Evolutionary conservation across 768 basidiomycete species (phyloP).

Genomic region (Termitomyces sp.): DNA sequence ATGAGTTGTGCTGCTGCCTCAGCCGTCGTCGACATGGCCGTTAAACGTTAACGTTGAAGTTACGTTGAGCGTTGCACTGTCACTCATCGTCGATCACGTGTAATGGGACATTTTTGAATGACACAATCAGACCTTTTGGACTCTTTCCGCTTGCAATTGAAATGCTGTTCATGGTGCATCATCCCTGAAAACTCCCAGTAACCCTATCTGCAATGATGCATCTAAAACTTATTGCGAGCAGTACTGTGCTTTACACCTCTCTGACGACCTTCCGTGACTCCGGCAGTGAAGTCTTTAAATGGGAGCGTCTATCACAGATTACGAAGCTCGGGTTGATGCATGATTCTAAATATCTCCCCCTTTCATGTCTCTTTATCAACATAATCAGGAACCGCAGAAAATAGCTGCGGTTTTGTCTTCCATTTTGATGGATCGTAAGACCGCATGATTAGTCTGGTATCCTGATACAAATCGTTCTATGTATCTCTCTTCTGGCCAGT

Average conservation of each 20-base stretch:
- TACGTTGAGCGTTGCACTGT: not conserved
- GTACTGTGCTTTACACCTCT: too few relatives aligned
- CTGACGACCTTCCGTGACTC: not conserved
- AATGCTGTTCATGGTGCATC: not conserved
- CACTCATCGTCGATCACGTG: not conserved
- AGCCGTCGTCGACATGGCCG: slow-evolving; percentile 41
- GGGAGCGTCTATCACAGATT: not conserved
- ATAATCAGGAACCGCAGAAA: not conserved
- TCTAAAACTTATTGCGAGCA: not conserved
- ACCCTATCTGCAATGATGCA: not conserved
- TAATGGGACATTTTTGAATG: too few relatives aligned
- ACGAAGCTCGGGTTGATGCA: not conserved
- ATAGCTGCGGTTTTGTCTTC: not conserved
- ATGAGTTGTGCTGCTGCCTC: slow-evolving; percentile 55
- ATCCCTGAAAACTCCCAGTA: not conserved
- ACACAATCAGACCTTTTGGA: not conserved
- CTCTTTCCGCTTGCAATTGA: not conserved
- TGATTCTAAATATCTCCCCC: not conserved
- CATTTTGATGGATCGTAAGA: not conserved
- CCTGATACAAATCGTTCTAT: not conserved
- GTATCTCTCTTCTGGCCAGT: not conserved
- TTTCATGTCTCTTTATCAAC: not conserved
- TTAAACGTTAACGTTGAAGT: slow-evolving; percentile 1
- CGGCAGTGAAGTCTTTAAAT: too few relatives aligned
- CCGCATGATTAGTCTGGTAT: not conserved